Evolutionary conservation across 2,329 filamentous ascomycete species (phyloP).

Genomic region (Epichloe gansuensis): DNA sequence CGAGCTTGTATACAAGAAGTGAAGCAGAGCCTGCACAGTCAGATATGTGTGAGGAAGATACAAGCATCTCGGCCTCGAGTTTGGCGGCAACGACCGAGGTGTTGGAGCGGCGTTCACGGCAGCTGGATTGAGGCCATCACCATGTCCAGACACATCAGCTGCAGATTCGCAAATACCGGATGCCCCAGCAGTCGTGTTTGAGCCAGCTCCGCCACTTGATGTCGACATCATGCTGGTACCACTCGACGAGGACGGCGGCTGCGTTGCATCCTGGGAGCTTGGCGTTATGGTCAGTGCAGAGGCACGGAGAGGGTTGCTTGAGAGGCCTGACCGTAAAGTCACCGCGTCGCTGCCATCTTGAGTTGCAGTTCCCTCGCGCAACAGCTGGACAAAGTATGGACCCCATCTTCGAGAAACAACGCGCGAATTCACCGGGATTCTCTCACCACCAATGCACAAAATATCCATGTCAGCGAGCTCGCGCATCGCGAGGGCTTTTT

Average conservation of each 20-base stretch:
- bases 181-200: neutral
- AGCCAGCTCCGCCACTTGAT: constrained; percentile 10
- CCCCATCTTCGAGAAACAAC: constrained; percentile 84
- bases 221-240: constrained; percentile 28
- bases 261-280: constrained; percentile 38
- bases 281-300: constrained; percentile 80
- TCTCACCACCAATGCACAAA: constrained; percentile 77
- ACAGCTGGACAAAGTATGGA: constrained; percentile 84
- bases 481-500: constrained; percentile 62
- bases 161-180: constrained; percentile 27
- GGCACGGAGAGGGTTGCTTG: constrained; percentile 50
- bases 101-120: constrained; percentile 43
- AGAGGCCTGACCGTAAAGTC: constrained; percentile 55
- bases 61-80: constrained; percentile 66
- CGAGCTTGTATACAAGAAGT: constrained; percentile 87
- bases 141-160: constrained; percentile 17
- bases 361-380: constrained; percentile 65
- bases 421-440: constrained; percentile 86
- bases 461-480: constrained; percentile 97
- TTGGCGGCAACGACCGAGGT: constrained; percentile 42
- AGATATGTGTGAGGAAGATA: constrained; percentile 88
- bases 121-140: constrained; percentile 29
- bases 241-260: constrained; percentile 28
- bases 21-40: constrained; percentile 78
- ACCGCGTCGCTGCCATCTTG: constrained; percentile 62